These are phyloP conservation scores for Tympanopsis confertula DNA, from an alignment of 2,329 filamentous ascomycete genomes.

Conservation along the genomic window DNA sequence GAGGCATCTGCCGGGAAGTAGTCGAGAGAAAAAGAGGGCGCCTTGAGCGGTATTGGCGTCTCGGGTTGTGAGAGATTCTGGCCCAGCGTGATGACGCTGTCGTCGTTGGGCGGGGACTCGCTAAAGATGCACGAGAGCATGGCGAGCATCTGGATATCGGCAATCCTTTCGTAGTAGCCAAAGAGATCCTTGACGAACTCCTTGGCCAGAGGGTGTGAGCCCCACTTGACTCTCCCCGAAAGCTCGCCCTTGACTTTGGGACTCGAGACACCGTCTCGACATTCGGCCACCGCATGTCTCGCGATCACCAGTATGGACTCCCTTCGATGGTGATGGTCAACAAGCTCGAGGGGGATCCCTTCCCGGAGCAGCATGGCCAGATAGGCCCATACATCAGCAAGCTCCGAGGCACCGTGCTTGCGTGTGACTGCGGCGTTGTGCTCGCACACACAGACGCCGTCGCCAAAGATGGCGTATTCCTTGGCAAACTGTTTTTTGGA, in stretches of 20 bases:
- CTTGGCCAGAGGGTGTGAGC: slow-evolving; percentile 49
- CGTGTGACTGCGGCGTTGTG: slow-evolving; percentile 74
- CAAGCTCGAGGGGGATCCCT: slow-evolving; percentile 59
- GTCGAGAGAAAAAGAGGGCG: slow-evolving; percentile 53
- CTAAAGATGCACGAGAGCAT: slow-evolving; percentile 63
- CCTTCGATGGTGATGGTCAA: slow-evolving; percentile 38
- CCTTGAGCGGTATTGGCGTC: slow-evolving; percentile 53
- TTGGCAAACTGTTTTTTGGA: slow-evolving; percentile 67
- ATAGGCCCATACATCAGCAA: slow-evolving; percentile 76
- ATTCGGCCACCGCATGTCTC: slow-evolving; percentile 40
- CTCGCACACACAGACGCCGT: slow-evolving; percentile 67
- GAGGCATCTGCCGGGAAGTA: slow-evolving; percentile 51
- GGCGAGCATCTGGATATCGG: slow-evolving; percentile 59
- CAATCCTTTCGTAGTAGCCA: slow-evolving; percentile 46
- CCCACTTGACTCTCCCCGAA: slow-evolving; percentile 56
- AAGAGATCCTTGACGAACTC: slow-evolving; percentile 53
- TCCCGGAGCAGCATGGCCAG: slow-evolving; percentile 66
- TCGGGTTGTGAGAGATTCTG: slow-evolving; percentile 44
- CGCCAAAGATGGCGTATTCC: slow-evolving; percentile 74
- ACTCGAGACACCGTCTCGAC: slow-evolving; percentile 6
- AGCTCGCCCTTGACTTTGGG: slow-evolving; percentile 17
- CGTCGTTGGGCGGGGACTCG: slow-evolving; percentile 38
- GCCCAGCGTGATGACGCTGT: slow-evolving; percentile 44
- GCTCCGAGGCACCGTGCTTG: slow-evolving; percentile 56
- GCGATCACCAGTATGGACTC: slow-evolving; percentile 61